Base-by-base conservation (phyloP, 2,329 filamentous ascomycete species). In the Hypomyces perniciosus region DNA sequence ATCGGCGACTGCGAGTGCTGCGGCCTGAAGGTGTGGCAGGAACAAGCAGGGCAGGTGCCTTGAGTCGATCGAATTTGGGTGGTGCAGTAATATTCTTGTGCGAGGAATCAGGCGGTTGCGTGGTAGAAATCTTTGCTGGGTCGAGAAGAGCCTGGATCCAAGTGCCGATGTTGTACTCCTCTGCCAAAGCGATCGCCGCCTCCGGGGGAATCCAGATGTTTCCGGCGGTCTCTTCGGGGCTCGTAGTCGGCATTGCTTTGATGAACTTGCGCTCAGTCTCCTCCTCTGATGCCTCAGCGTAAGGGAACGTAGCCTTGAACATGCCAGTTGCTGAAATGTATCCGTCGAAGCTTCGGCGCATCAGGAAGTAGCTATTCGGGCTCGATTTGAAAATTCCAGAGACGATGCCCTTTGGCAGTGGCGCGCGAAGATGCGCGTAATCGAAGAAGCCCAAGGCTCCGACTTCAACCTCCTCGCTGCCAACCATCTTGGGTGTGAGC, bases 101-200 rank as follows among this genome's bases (percentile, higher is more conserved):
- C 50, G 88, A 80, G 57, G 85, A 85, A 57, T 82, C 81, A 28
- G 80, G 75, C 48, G 76, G 78, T 63, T 80, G 80, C 43, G 75
- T 72, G 29, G 75, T 65, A 40, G 73, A 65, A 54, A 97, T 95
- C 29, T 90, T 85, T 56, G 85, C 75, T n/a, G 90, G 84, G 65
- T 97, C 92, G 45, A 99, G 79, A 13, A 99, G 79, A n/a, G 93
- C 93, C 51, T 83, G 83, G 59, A 99, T 89, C 93, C 93, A 99
- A 41, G 86, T 77, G 44, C 79, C 71, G 68, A 97, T 90, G 51
- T 81, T 78, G 68, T 97, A 99, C 69, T 97, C 91, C 42, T 88
- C 83, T 46, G 92, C 88, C 9, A 99, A 79, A 52, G 80, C 73
- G 41, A 99, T 79, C 34, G 93, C 93, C 81, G 82, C 72, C 57